Evolutionary conservation across 106 monocot species (phyloP), one percentile per base, ranked within the genome.

Genomic region (Dendrobium huoshanense): DNA sequence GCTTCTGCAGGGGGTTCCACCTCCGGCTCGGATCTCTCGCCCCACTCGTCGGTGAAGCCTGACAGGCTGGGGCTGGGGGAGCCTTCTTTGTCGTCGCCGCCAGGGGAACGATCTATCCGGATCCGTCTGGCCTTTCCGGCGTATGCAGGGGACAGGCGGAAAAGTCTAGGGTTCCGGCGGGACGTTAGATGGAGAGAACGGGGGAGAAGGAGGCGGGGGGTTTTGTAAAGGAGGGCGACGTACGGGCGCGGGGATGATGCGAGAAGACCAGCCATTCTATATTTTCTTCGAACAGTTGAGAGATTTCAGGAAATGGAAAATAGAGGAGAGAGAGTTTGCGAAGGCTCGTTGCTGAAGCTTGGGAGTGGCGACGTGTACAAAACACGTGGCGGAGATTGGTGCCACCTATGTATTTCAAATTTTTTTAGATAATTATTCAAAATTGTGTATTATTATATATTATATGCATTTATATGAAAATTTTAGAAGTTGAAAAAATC

Each of bases 1-100:
- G 79, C 68, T 22, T 55, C 59, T n/a, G 74, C 9, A 3, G 59
- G 40, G 5, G 78, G 16, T 29, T 79, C 79, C 13, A 9, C 22
- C 18, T 83, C 83, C 29, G 83, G 58, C n/a, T 83, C 83, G 70
- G 73, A n/a, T 20, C 61, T 82, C 68, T 82, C 82, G 0, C 77
- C 77, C 82, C 82, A 82, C 37, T 82, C 77, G 78, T 85, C 86
- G 18, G 80, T 64, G 20, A 43, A 77, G 2, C 43, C 40, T 9
- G 13, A 29, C 43, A 18, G 10, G n/a, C 41, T 27, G 43, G 43
- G 19, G 8, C 5, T 8, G 8, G 59, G 64, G 7, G 22, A 56
- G 40, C 37, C 55, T 22, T 78, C 65, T 41, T 80, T 29, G 0
- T 81, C 79, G 33, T 67, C 55, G 25, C 58, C 58, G 40, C 78